Evolutionary conservation across 2,329 filamentous ascomycete genomes (phyloP).

Genomic region (Venturia asperata): DNA sequence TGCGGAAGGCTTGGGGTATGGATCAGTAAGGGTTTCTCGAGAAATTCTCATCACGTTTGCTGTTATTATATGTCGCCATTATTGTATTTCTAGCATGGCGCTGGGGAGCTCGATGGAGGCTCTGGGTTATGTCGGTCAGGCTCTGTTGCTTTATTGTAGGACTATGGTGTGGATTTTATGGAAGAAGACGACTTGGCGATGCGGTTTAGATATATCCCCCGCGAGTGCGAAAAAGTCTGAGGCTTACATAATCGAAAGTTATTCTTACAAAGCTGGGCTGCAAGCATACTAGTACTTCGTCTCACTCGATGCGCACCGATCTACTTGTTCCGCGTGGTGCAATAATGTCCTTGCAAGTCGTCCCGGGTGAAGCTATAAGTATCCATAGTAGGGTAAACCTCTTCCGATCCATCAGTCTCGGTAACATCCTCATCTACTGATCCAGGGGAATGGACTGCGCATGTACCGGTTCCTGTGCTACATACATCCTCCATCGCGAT

Average conservation of each 20-base stretch:
- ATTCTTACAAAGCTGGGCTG: too few relatives aligned
- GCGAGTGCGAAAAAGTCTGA: neutral
- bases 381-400: too few relatives aligned
- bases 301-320: too few relatives aligned
- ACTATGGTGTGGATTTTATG: neutral
- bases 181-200: neutral
- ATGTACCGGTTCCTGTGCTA: too few relatives aligned
- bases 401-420: too few relatives aligned
- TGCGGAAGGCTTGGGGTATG: conserved; percentile 16
- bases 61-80: too few relatives aligned
- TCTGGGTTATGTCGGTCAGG: neutral
- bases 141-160: neutral
- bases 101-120: neutral
- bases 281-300: too few relatives aligned
- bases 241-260: neutral
- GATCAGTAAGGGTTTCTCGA: neutral
- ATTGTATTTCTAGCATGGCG: conserved; percentile 4
- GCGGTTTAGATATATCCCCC: neutral
- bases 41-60: neutral
- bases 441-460: too few relatives aligned
- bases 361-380: too few relatives aligned
- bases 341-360: too few relatives aligned
- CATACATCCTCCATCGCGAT: too few relatives aligned
- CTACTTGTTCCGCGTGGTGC: too few relatives aligned
- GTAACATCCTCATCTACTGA: neutral